Evolutionary conservation across 2,329 filamentous ascomycete species (phyloP).

Genomic region (Tricladium varicosporioides): DNA sequence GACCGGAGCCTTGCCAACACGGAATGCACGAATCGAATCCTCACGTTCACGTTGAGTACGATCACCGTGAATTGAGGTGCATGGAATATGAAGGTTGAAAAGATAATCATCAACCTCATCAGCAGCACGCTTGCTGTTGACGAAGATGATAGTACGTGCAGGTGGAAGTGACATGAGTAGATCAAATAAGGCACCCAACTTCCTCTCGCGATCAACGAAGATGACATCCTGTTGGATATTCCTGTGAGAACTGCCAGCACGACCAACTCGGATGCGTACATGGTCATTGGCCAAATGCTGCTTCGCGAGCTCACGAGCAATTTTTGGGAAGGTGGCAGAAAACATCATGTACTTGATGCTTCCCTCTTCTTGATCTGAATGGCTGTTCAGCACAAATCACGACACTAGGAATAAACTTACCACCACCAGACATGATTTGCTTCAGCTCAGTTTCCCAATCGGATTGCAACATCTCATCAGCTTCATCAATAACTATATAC

Average conservation of each 20-base stretch:
- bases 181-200: constrained; percentile 70
- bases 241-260: constrained; percentile 75
- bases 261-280: constrained; percentile 81
- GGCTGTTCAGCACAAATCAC: not conserved
- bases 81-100: constrained; percentile 76
- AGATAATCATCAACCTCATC: constrained; percentile 87
- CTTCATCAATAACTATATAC: constrained; percentile 86
- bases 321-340: constrained; percentile 89
- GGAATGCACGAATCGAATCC: constrained; percentile 85
- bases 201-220: constrained; percentile 61
- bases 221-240: constrained; percentile 82
- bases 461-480: constrained; percentile 81
- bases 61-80: constrained; percentile 83
- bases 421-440: constrained; percentile 75
- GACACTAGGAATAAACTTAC: constrained; percentile 49
- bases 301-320: constrained; percentile 71
- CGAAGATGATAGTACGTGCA: constrained; percentile 83
- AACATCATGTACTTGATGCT: constrained; percentile 76
- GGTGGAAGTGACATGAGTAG: constrained; percentile 69
- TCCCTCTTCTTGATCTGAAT: constrained; percentile 71
- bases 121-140: constrained; percentile 74
- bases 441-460: constrained; percentile 78
- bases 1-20: constrained; percentile 70
- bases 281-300: constrained; percentile 72
- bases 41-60: constrained; percentile 90